A percentile compares a stretch with the other conserved stretches of the same genome.
Evolutionary conservation across 495 filamentous ascomycete genomes (phyloP).

Genomic region (Friedmanniomyces simplex): DNA sequence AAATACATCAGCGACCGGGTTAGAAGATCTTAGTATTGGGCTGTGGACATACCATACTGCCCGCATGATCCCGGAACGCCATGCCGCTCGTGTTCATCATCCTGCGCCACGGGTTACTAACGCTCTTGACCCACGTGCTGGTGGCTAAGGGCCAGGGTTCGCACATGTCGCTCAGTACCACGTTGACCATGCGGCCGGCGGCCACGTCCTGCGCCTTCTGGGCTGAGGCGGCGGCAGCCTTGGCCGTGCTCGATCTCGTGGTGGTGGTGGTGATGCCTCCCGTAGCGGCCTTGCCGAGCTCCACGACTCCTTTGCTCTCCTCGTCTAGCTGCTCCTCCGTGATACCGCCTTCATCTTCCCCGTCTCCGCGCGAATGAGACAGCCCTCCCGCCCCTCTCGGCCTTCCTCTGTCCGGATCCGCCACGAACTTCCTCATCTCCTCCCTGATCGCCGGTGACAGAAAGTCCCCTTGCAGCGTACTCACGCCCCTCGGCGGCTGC

Average conservation of each 20-base stretch:
- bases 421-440: constrained; percentile 63
- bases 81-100: constrained; percentile 98
- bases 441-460: constrained; percentile 57
- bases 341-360: constrained; percentile 22
- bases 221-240: constrained; percentile 5
- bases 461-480: constrained; percentile 90
- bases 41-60: constrained; percentile 69
- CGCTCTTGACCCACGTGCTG: constrained; percentile 69
- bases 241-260: constrained; percentile 12
- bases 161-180: constrained; percentile 97
- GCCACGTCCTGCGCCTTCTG: constrained; percentile 27
- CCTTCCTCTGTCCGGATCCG: constrained; percentile 51
- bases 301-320: constrained; percentile 20
- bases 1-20: neutral
- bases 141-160: constrained; percentile 78
- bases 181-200: constrained; percentile 61
- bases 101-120: constrained; percentile 90
- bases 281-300: constrained; percentile 17
- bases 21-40: neutral
- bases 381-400: constrained; percentile 26
- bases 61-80: constrained; percentile 74
- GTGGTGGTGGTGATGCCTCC: constrained; percentile 7
- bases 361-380: constrained; percentile 11
- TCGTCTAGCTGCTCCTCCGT: constrained; percentile 31
- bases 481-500: constrained; percentile 77